A percentile compares a stretch with the other conserved stretches of the same genome.
These are phyloP conservation scores for Cephalotrichum gorgonifer DNA, from an alignment of 2,329 filamentous ascomycete species.

Conservation along the genomic window DNA sequence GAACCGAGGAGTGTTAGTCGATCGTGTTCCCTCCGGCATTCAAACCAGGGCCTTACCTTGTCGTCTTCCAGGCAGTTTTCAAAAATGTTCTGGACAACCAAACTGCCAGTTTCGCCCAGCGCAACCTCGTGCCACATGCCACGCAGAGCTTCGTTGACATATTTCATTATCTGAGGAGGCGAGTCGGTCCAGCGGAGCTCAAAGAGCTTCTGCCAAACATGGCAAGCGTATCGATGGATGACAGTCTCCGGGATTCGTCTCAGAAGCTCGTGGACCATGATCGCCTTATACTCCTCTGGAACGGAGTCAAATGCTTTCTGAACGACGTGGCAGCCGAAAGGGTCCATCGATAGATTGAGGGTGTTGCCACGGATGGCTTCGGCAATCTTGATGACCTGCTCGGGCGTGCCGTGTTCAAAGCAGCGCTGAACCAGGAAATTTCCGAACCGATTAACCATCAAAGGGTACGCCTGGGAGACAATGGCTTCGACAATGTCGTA, in stretches of 20 bases:
- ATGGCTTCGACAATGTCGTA: conserved; percentile 96
- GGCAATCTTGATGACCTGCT: conserved; percentile 91
- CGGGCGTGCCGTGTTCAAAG: conserved; percentile 93
- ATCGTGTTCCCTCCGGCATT: neutral
- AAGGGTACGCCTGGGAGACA: conserved; percentile 81
- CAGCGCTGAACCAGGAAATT: conserved; percentile 98
- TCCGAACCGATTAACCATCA: conserved; percentile 98
- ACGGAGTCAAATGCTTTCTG: conserved; percentile 99
- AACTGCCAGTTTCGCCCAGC: conserved; percentile 88
- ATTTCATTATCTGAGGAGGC: conserved; percentile 96
- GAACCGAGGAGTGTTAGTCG: conserved; percentile 10
- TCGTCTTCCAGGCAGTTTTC: conserved; percentile 98
- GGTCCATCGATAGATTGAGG: conserved; percentile 91
- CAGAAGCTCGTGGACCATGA: conserved; percentile 97
- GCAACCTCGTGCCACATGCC: conserved; percentile 99
- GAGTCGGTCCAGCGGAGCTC: conserved; percentile 92
- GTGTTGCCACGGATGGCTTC: conserved; percentile 91
- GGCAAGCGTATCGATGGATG: conserved; percentile 95
- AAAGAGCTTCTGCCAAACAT: conserved; percentile 99
- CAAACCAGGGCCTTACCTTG: conserved; percentile 52
- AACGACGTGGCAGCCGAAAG: conserved; percentile 95
- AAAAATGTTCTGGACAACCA: conserved; percentile 99
- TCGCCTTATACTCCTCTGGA: conserved; percentile 92
- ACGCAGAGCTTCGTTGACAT: conserved; percentile 86
- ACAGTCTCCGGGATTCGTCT: conserved; percentile 95